Conservation (phyloP, 2,329 filamentous ascomycete species). For the Neonectria sp. region DNA sequence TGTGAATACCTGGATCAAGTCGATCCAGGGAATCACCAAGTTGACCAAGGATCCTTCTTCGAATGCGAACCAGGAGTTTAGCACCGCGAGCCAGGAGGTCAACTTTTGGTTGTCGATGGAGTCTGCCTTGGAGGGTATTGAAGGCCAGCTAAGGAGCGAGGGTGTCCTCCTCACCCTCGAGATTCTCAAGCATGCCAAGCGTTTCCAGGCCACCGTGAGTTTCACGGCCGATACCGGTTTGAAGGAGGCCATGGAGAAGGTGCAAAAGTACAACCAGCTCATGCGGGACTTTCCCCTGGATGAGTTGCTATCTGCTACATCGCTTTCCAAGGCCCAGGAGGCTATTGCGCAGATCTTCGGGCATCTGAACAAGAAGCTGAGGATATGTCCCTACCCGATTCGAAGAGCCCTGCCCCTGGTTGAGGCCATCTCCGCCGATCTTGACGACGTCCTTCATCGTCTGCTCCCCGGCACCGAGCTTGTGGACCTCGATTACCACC, state of each 20-base stretch:
- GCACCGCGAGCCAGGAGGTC: constrained; percentile 94
- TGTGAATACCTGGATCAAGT: constrained; percentile 99
- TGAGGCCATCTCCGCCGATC: constrained; percentile 93
- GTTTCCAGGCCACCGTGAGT: constrained; percentile 97
- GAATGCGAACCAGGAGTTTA: constrained; percentile 68
- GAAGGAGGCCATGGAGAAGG: constrained; percentile 95
- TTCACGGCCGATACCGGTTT: constrained; percentile 96
- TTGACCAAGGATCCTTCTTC: constrained; percentile 86
- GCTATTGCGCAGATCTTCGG: constrained; percentile 90
- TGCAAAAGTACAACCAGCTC: constrained; percentile 98
- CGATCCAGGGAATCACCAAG: constrained; percentile 96
- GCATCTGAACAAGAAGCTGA: constrained; percentile 97
- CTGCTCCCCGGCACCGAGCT: constrained; percentile 89
- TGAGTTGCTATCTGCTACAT: constrained; percentile 93
- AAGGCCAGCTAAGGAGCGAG: constrained; percentile 88
- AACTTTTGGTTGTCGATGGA: constrained; percentile 99
- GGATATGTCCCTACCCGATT: constrained; percentile 96
- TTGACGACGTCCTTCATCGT: constrained; percentile 88
- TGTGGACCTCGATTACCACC: constrained; percentile 92
- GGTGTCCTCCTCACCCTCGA: constrained; percentile 93
- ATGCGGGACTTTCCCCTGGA: constrained; percentile 99
- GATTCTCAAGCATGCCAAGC: constrained; percentile 96
- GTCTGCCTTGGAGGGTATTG: constrained; percentile 90
- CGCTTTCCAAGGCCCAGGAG: constrained; percentile 89
- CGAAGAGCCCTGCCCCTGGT: constrained; percentile 93